A percentile compares a stretch with the other conserved stretches of the same genome.
phyloP scores from a whole-genome alignment of 2,329 filamentous ascomycete genomes.

The Epichloe coenophiala region DNA sequence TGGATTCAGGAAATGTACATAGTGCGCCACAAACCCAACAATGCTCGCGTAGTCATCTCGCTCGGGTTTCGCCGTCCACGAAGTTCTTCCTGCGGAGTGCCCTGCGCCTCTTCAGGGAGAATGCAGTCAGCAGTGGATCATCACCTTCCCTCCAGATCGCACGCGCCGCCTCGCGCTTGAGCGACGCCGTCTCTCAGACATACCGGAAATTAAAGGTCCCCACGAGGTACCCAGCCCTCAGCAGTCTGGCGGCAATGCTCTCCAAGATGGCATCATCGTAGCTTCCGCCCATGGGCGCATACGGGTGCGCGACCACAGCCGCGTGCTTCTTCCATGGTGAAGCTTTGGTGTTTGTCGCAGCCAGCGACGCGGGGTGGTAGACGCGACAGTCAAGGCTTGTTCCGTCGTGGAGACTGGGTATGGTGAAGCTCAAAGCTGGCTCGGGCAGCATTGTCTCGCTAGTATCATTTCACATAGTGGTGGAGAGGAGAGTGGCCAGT shows the following conservation, averaged over 20 bases:
- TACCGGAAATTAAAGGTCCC: conserved; percentile 89
- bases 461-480: not conserved
- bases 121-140: not conserved
- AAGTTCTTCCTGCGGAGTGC: conserved; percentile 62
- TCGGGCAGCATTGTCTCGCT: conserved; percentile 34
- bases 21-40: conserved; percentile 65
- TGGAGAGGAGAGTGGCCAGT: not conserved
- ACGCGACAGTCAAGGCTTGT: conserved; percentile 66
- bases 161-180: not conserved
- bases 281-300: conserved; percentile 73
- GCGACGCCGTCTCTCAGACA: conserved; percentile 3
- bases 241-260: conserved; percentile 47
- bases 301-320: conserved; percentile 74
- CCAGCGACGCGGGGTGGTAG: conserved; percentile 51
- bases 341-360: conserved; percentile 16
- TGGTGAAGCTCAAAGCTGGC: conserved; percentile 53
- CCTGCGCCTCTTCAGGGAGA: conserved; percentile 53
- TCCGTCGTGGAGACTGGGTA: conserved; percentile 76
- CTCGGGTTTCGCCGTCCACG: conserved; percentile 77
- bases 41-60: conserved; percentile 71
- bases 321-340: conserved; percentile 34
- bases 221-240: conserved; percentile 61
- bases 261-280: conserved; percentile 73
- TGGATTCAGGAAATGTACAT: conserved; percentile 46
- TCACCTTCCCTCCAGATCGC: not conserved